Percentiles rank a stretch among this genome's conserved stretches.
phyloP scores from a whole-genome alignment of 2,329 filamentous ascomycete genomes.

The Davidsoniella neocaledoniae region DNA sequence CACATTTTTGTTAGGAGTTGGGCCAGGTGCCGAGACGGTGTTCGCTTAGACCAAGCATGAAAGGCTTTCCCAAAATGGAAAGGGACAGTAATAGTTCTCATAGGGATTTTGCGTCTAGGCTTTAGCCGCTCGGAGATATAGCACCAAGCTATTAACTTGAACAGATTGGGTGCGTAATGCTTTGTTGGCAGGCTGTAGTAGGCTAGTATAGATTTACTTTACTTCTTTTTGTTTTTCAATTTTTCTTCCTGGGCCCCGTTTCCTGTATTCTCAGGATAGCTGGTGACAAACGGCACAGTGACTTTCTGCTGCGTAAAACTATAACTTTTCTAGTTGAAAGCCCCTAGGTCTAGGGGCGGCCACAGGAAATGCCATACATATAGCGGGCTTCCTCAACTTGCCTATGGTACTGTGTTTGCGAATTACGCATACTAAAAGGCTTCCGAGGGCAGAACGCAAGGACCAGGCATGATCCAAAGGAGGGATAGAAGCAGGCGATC shows the following conservation, averaged over 20 bases:
- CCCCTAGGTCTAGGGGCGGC: conserved; percentile 1
- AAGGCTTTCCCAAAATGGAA: background rate
- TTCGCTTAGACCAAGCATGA: background rate
- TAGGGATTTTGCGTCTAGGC: too few species aligned
- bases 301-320: too few species aligned
- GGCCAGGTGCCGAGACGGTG: background rate
- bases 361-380: background rate
- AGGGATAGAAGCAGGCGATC: background rate
- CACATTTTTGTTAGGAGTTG: background rate
- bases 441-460: background rate
- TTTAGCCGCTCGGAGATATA: too few species aligned
- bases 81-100: too few species aligned
- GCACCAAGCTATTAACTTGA: too few species aligned
- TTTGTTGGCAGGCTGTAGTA: too few species aligned
- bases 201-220: background rate
- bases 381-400: background rate
- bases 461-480: background rate
- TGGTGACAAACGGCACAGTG: too few species aligned
- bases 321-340: too few species aligned
- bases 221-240: background rate
- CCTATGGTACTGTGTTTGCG: background rate
- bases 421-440: background rate
- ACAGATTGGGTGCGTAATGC: too few species aligned
- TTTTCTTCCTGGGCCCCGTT: background rate
- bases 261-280: background rate